A percentile compares a stretch with the other conserved stretches of the same genome.
These are phyloP conservation scores for Nakaseomyces nivariensis DNA, from an alignment of 1,139 yeast species.

Conservation along the genomic window DNA sequence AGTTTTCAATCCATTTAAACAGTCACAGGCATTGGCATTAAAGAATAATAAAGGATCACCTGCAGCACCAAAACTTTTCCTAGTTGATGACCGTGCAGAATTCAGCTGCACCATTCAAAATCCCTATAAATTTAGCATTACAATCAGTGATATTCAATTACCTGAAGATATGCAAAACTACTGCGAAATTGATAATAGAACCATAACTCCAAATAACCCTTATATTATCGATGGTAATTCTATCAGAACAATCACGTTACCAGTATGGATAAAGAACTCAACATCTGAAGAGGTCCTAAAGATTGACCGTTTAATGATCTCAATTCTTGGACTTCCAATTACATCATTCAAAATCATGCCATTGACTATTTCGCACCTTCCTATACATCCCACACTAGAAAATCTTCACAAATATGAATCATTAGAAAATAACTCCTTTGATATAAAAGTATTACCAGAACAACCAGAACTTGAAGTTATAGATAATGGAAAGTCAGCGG, in stretches of 20 bases:
- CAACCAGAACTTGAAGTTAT: constrained; percentile 25
- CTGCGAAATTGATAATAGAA: constrained; percentile 17
- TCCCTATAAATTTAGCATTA: constrained; percentile 70
- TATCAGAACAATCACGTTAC: constrained; percentile 33
- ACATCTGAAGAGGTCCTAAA: constrained; percentile 30
- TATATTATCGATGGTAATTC: constrained; percentile 35
- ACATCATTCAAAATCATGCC: constrained; percentile 17
- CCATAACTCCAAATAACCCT: constrained; percentile 18
- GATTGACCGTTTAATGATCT: constrained; percentile 38
- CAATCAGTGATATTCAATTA: constrained; percentile 44
- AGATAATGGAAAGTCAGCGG: constrained; percentile 16
- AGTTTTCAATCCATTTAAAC: constrained; percentile 27
- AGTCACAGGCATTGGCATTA: constrained; percentile 10
- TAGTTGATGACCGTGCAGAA: constrained; percentile 49
- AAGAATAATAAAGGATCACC: constrained; percentile 22
- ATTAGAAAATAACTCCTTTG: constrained; percentile 4
- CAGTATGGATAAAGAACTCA: constrained; percentile 35
- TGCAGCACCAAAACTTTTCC: constrained; percentile 23
- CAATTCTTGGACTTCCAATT: constrained; percentile 38
- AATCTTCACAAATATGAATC: background rate
- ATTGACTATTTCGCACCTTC: background rate
- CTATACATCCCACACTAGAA: background rate
- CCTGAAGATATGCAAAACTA: constrained; percentile 30
- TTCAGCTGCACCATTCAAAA: constrained; percentile 56
- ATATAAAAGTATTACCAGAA: constrained; percentile 22